phyloP scores from a whole-genome alignment of 768 basidiomycete species.

The Suillus luteus region DNA sequence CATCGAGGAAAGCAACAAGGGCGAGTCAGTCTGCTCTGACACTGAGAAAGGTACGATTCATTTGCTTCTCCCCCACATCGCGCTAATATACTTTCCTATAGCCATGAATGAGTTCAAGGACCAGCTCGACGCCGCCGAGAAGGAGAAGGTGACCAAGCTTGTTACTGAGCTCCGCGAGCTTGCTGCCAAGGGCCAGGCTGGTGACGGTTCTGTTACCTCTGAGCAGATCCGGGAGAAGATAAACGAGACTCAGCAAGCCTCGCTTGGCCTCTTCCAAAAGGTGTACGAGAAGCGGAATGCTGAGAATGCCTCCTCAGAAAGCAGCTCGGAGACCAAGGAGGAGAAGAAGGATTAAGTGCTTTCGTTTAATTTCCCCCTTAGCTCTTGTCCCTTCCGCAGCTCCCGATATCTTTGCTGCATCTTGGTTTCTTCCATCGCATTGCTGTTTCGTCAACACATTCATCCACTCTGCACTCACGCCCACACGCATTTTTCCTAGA shows the following conservation, averaged over 20 bases:
- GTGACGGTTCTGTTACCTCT: constrained; percentile 78
- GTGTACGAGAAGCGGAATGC: constrained; percentile 91
- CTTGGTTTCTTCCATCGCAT: constrained; percentile 2
- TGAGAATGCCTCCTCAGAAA: constrained; percentile 53
- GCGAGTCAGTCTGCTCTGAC: constrained; percentile 90
- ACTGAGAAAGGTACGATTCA: constrained; percentile 83
- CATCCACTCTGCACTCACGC: constrained; percentile 22
- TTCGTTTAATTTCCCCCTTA: constrained; percentile 7
- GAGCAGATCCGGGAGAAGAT: constrained; percentile 92
- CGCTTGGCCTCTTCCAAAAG: constrained; percentile 97
- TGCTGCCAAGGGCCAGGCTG: constrained; percentile 85
- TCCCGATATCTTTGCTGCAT: neutral
- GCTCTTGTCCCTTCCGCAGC: neutral
- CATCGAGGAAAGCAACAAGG: constrained; percentile 97
- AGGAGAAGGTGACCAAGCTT: constrained; percentile 90
- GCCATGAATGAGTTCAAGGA: constrained; percentile 98
- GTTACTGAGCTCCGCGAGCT: constrained; percentile 86
- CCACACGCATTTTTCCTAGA: constrained; percentile 27
- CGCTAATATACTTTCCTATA: constrained; percentile 30
- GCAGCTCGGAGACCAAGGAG: constrained; percentile 47
- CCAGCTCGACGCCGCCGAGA: constrained; percentile 89
- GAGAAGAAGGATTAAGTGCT: constrained; percentile 83
- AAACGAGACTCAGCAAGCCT: constrained; percentile 91
- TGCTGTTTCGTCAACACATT: constrained; percentile 6
- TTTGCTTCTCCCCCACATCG: neutral